Conservation (phyloP, 805 yeast species). For the Zygosaccharomyces rouxii region DNA sequence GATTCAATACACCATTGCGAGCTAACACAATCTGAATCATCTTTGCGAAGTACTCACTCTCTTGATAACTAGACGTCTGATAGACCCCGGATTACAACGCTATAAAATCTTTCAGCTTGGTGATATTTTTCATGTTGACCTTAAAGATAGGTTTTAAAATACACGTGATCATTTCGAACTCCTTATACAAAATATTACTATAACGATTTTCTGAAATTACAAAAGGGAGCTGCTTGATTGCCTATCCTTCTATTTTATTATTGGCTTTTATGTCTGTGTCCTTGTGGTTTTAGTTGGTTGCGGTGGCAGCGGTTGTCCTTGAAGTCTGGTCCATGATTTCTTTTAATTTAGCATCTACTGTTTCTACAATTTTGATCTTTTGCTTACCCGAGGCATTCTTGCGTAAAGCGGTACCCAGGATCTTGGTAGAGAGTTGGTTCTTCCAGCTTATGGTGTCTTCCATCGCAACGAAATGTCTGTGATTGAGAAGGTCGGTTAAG, state of each 20-base stretch:
- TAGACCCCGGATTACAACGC: not conserved
- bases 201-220: not conserved
- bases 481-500: conserved; percentile 24
- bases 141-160: not conserved
- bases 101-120: not conserved
- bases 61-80: not conserved
- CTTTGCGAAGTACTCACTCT: no score
- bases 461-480: conserved; percentile 22
- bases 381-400: conserved; percentile 25
- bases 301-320: conserved; percentile 9
- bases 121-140: not conserved
- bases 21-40: not conserved
- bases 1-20: not conserved
- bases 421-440: conserved; percentile 22
- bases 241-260: not conserved
- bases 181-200: not conserved
- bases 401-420: conserved; percentile 26
- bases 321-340: conserved; percentile 21
- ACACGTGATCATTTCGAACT: conserved; percentile 4
- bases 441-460: conserved; percentile 27
- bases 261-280: not conserved
- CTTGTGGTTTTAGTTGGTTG: conserved; percentile 5
- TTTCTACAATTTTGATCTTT: conserved; percentile 28
- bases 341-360: conserved; percentile 32
- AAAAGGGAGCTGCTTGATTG: not conserved